phyloP scores from a whole-genome alignment of 345 rosid species.

The Dipteronia dyeriana region DNA sequence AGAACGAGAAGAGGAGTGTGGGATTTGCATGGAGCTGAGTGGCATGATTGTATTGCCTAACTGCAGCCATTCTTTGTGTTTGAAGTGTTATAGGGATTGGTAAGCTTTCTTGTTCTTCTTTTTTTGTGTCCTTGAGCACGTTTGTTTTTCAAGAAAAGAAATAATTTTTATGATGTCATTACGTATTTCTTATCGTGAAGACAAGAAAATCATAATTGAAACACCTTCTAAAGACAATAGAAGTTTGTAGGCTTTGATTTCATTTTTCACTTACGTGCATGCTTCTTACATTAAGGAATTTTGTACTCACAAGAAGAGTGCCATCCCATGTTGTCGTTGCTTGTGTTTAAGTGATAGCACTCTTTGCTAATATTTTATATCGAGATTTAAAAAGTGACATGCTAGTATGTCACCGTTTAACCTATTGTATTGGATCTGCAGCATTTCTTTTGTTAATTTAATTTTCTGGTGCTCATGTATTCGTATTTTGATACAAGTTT shows the following conservation, averaged over 20 bases:
- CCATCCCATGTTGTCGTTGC: neutral
- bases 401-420: neutral
- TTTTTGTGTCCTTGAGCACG: neutral
- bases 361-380: neutral
- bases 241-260: neutral
- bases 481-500: too few relatives aligned
- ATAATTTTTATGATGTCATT: conserved; percentile 1
- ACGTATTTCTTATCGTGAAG: neutral
- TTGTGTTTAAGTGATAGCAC: neutral
- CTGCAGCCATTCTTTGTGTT: conserved; percentile 74
- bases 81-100: conserved; percentile 71
- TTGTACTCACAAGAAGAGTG: neutral
- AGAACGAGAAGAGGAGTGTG: conserved; percentile 78
- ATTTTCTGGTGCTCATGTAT: neutral
- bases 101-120: conserved; percentile 28
- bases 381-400: neutral
- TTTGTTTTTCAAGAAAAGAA: neutral
- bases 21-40: conserved; percentile 73
- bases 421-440: neutral
- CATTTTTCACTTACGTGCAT: neutral
- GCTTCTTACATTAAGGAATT: neutral
- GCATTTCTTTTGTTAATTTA: neutral
- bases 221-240: neutral
- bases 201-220: too few relatives aligned
- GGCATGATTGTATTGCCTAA: conserved; percentile 65